Percentiles rank a stretch among this genome's conserved stretches.
phyloP scores from a whole-genome alignment of 2,329 filamentous ascomycete genomes.

The Coniochaeta hoffmannii region DNA sequence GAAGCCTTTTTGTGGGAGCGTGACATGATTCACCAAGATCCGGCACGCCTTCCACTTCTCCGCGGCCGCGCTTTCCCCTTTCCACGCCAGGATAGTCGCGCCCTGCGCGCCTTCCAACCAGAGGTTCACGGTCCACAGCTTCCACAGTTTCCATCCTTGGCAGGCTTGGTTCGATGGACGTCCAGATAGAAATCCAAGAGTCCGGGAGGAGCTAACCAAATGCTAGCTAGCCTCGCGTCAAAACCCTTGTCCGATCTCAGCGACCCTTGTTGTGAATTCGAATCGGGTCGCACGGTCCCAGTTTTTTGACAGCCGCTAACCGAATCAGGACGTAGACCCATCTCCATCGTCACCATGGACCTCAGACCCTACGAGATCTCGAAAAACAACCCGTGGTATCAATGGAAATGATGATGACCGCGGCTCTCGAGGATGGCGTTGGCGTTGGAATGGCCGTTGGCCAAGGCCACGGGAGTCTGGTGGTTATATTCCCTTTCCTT shows the following conservation, averaged over 20 bases:
- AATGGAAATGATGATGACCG: neutral
- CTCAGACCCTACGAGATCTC: neutral
- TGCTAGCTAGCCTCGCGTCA: too few species aligned
- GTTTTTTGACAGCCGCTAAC: neutral
- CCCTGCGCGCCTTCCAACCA: neutral
- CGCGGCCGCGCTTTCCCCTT: neutral
- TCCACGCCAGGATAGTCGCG: neutral
- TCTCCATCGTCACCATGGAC: neutral
- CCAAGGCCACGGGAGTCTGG: too few species aligned
- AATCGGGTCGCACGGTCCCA: neutral
- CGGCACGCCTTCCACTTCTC: neutral
- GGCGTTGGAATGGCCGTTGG: neutral
- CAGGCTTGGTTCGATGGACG: too few species aligned
- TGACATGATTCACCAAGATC: neutral
- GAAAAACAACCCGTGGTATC: neutral
- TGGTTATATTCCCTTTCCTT: neutral
- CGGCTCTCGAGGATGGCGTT: neutral
- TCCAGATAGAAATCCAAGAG: too few species aligned
- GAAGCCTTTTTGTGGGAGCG: neutral
- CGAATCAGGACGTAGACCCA: neutral
- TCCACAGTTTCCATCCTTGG: too few species aligned
- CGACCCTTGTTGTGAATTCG: neutral
- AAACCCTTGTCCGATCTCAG: neutral
- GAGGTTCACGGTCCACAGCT: too few species aligned
- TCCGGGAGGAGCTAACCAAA: too few species aligned